These are phyloP conservation scores for Aspergillus ochraceus DNA, from an alignment of 2,329 filamentous ascomycete species.

Conservation along the genomic window DNA sequence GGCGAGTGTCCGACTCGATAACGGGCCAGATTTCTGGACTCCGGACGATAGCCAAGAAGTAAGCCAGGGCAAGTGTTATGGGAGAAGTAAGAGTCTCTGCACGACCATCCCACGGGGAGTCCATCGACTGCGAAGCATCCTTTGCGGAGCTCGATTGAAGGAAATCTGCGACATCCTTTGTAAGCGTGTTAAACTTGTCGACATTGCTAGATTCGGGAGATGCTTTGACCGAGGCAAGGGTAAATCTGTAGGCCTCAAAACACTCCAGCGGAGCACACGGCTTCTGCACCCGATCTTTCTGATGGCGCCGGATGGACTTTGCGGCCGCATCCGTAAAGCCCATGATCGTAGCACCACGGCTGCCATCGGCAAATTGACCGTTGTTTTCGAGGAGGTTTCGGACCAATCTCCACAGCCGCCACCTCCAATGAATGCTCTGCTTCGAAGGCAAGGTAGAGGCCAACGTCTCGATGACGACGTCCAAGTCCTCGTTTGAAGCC, in stretches of 20 bases:
- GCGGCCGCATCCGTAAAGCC: conserved; percentile 30
- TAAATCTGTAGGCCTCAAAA: conserved; percentile 39
- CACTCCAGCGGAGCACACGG: conserved; percentile 34
- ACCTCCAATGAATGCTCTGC: conserved; percentile 37
- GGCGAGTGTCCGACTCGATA: conserved; percentile 31
- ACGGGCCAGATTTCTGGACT: conserved; percentile 30
- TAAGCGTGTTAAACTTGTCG: conserved; percentile 25
- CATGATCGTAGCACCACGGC: conserved; percentile 20
- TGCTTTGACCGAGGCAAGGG: conserved; percentile 27
- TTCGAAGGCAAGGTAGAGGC: conserved; percentile 32
- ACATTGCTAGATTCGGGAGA: conserved; percentile 20
- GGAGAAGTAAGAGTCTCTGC: conserved; percentile 34
- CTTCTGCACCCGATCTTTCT: conserved; percentile 24
- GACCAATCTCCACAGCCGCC: conserved; percentile 42
- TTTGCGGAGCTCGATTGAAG: conserved; percentile 23
- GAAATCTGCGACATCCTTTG: conserved; percentile 26
- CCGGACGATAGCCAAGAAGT: conserved; percentile 34
- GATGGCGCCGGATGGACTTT: conserved; percentile 30
- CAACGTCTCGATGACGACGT: conserved; percentile 26
- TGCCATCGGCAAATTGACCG: conserved; percentile 21
- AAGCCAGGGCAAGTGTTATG: conserved; percentile 33
- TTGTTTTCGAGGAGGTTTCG: conserved; percentile 35
- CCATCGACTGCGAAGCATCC: conserved; percentile 26
- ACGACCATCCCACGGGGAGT: conserved; percentile 39
- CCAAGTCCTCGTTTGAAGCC: conserved; percentile 24